Percentiles rank a stretch among this genome's conserved stretches.
Evolutionary conservation across 2,329 filamentous ascomycete genomes (phyloP).

Genomic region (Pseudocercospora macadamiae): DNA sequence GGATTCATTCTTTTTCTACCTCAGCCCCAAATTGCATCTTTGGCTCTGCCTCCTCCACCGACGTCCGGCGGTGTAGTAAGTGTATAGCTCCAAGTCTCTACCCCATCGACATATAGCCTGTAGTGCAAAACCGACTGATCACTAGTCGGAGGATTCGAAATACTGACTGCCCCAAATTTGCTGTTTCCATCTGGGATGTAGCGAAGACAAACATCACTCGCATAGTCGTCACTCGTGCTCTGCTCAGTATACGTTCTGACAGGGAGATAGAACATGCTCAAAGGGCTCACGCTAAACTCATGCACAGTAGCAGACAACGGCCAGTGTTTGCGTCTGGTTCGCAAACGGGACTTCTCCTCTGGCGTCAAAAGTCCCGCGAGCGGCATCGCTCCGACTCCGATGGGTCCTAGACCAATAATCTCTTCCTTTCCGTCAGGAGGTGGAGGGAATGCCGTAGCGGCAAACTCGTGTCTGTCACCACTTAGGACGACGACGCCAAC

Average conservation of each 20-base stretch:
- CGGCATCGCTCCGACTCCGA: conserved; percentile 29
- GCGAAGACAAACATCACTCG: conserved; percentile 78
- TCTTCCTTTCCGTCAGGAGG: conserved; percentile 54
- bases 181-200: conserved; percentile 83
- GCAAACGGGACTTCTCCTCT: conserved; percentile 20
- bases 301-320: conserved; percentile 69
- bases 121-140: conserved; percentile 78
- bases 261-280: conserved; percentile 93
- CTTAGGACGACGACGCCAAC: conserved; percentile 82
- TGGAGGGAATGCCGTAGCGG: conserved; percentile 74
- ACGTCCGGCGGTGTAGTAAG: conserved; percentile 48
- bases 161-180: conserved; percentile 84
- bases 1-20: not conserved
- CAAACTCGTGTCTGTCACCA: conserved; percentile 96
- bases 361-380: conserved; percentile 21
- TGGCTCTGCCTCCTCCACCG: conserved; percentile 45
- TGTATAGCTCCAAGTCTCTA: conserved; percentile 71
- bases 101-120: conserved; percentile 78
- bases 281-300: conserved; percentile 87
- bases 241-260: conserved; percentile 77
- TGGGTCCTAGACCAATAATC: conserved; percentile 32
- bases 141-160: conserved; percentile 66
- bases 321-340: conserved; percentile 51
- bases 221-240: conserved; percentile 60
- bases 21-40: conserved; percentile 52